A percentile compares a stretch with the other conserved stretches of the same genome.
Conservation (phyloP, 768 basidiomycete species). For the Galerina marginata region DNA sequence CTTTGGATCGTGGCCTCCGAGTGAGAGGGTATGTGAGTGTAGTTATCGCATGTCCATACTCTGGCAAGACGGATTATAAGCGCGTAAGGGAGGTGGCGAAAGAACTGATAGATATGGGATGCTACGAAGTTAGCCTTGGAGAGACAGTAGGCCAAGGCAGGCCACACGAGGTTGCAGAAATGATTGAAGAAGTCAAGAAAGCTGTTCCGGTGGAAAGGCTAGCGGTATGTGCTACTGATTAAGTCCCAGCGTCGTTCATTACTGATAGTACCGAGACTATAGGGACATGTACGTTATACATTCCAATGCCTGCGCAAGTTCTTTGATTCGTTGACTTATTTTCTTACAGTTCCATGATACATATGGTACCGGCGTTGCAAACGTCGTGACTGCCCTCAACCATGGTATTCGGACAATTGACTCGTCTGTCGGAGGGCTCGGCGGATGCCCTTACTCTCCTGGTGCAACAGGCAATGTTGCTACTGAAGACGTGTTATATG, state of each 20-base stretch:
- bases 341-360: constrained; percentile 82
- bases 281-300: constrained; percentile 61
- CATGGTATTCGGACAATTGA: constrained; percentile 84
- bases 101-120: constrained; percentile 85
- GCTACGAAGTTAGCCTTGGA: constrained; percentile 90
- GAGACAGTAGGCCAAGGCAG: constrained; percentile 92
- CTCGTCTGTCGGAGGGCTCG: constrained; percentile 85
- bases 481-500: constrained; percentile 91
- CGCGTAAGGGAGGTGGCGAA: constrained; percentile 72
- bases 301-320: neutral
- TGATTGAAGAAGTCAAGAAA: constrained; percentile 75
- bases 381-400: constrained; percentile 72
- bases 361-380: constrained; percentile 81
- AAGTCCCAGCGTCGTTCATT: neutral
- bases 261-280: constrained; percentile 4
- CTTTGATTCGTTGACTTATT: neutral
- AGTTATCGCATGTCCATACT: constrained; percentile 83
- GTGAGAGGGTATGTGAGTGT: constrained; percentile 90
- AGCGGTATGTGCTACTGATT: constrained; percentile 54
- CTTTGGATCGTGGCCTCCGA: constrained; percentile 63
- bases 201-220: constrained; percentile 65
- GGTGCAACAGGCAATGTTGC: constrained; percentile 96
- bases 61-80: constrained; percentile 72
- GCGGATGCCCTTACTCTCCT: constrained; percentile 95
- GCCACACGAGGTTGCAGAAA: constrained; percentile 65